Evolutionary conservation across 768 basidiomycete genomes (phyloP).

Genomic region (Artomyces pyxidatus): DNA sequence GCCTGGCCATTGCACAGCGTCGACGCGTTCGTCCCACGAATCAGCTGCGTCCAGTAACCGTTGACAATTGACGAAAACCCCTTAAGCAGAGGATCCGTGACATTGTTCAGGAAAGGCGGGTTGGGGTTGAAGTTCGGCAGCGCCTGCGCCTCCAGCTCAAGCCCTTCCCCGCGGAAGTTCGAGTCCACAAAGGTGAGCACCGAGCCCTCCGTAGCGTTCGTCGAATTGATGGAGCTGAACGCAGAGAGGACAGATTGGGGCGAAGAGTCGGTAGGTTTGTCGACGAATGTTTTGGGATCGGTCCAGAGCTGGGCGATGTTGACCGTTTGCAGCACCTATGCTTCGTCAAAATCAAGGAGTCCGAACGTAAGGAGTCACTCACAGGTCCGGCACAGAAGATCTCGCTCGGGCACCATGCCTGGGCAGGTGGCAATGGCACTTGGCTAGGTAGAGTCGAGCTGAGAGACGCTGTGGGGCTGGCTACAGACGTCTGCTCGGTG

Average conservation of each 20-base stretch:
- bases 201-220: conserved; percentile 47
- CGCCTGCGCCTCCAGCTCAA: conserved; percentile 59
- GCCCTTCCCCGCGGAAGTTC: conserved; percentile 80
- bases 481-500: conserved; percentile 50
- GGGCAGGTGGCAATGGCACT: conserved; percentile 52
- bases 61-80: conserved; percentile 78
- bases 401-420: conserved; percentile 67
- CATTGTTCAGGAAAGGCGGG: conserved; percentile 64
- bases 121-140: conserved; percentile 53
- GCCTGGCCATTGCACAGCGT: conserved; percentile 48
- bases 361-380: conserved; percentile 21
- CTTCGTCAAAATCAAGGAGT: conserved; percentile 1
- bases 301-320: conserved; percentile 66
- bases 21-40: conserved; percentile 64
- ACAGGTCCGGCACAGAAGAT: conserved; percentile 81
- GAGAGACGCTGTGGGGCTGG: conserved; percentile 53
- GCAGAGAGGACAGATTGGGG: conserved; percentile 61
- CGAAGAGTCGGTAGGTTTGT: conserved; percentile 73
- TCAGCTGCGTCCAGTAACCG: conserved; percentile 76
- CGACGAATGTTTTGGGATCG: conserved; percentile 86
- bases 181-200: conserved; percentile 63
- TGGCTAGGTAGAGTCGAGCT: conserved; percentile 55
- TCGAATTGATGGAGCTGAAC: conserved; percentile 40
- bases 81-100: conserved; percentile 59
- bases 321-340: conserved; percentile 75